Percentiles rank a stretch among this genome's conserved stretches.
Evolutionary conservation across 495 filamentous ascomycete species (phyloP).

Genomic region (Neurospora sp.): DNA sequence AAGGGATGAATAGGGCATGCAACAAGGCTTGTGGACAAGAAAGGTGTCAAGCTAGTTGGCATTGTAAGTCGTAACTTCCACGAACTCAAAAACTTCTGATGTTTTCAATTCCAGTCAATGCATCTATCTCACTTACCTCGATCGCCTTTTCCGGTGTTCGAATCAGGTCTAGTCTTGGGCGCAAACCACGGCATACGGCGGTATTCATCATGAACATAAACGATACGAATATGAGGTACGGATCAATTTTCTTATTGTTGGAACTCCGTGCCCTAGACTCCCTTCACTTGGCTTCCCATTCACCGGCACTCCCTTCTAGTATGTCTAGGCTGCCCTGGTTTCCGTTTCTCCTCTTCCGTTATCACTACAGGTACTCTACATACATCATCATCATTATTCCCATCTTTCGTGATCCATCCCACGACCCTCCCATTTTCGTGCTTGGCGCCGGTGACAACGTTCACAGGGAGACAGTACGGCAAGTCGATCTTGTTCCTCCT

Average conservation of each 20-base stretch:
- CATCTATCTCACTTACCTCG: too few relatives aligned
- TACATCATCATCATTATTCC: not conserved
- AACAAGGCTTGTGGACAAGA: not conserved
- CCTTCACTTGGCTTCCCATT: not conserved
- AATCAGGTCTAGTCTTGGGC: not conserved
- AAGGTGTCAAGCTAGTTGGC: not conserved
- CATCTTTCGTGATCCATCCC: not conserved
- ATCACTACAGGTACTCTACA: not conserved
- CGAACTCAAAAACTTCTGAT: not conserved
- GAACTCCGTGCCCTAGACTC: not conserved
- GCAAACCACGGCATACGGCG: not conserved
- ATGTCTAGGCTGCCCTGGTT: not conserved
- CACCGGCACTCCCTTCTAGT: not conserved
- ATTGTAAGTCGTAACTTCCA: not conserved
- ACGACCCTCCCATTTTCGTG: conserved; percentile 1
- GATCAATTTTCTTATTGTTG: not conserved
- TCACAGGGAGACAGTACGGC: conserved; percentile 19
- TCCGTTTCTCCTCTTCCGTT: not conserved
- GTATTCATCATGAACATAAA: not conserved
- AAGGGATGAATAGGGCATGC: not conserved
- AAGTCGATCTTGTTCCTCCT: conserved; percentile 29
- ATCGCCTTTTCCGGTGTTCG: not conserved
- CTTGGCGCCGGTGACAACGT: conserved; percentile 14
- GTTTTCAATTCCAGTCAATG: too few relatives aligned
- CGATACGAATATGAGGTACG: not conserved